Conservation (phyloP, 768 basidiomycete species). For the Clitopilus passeckerianus region DNA sequence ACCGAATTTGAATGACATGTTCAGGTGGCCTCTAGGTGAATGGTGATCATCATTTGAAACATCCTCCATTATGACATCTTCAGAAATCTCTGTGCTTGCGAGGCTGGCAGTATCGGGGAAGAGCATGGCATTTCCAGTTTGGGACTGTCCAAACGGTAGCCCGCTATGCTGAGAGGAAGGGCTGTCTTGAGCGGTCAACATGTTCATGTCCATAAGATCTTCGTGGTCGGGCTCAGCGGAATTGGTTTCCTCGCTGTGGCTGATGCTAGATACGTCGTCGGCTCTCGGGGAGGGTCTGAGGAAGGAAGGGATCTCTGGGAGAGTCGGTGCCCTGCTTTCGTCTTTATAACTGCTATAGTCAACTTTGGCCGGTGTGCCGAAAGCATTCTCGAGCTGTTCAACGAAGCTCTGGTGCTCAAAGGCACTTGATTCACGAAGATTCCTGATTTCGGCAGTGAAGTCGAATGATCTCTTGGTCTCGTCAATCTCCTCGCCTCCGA, state of each 20-base stretch:
- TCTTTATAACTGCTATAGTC: constrained; percentile 37
- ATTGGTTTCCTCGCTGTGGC: not conserved
- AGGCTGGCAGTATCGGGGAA: constrained; percentile 33
- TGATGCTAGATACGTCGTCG: not conserved
- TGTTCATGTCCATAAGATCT: constrained; percentile 20
- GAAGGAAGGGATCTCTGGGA: constrained; percentile 42
- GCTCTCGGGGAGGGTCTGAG: constrained; percentile 38
- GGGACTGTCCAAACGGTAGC: constrained; percentile 17
- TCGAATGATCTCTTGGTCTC: constrained; percentile 81
- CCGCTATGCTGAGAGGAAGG: constrained; percentile 5
- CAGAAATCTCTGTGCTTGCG: constrained; percentile 25
- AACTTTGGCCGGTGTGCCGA: constrained; percentile 70
- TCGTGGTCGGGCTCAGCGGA: constrained; percentile 3
- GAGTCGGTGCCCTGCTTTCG: constrained; percentile 23
- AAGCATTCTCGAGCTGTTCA: constrained; percentile 77
- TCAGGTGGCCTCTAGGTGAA: constrained; percentile 58
- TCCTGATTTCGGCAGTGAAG: constrained; percentile 74
- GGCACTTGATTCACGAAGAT: constrained; percentile 63
- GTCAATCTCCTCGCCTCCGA: constrained; percentile 43
- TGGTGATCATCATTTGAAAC: constrained; percentile 7
- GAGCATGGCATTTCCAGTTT: constrained; percentile 30
- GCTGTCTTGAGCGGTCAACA: constrained; percentile 8
- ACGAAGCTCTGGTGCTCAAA: constrained; percentile 74
- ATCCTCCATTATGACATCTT: constrained; percentile 15
- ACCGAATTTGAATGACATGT: constrained; percentile 73